Evolutionary conservation across 345 rosid species (phyloP), one percentile per base, ranked within the genome.

Genomic region (Noccaea caerulescens): DNA sequence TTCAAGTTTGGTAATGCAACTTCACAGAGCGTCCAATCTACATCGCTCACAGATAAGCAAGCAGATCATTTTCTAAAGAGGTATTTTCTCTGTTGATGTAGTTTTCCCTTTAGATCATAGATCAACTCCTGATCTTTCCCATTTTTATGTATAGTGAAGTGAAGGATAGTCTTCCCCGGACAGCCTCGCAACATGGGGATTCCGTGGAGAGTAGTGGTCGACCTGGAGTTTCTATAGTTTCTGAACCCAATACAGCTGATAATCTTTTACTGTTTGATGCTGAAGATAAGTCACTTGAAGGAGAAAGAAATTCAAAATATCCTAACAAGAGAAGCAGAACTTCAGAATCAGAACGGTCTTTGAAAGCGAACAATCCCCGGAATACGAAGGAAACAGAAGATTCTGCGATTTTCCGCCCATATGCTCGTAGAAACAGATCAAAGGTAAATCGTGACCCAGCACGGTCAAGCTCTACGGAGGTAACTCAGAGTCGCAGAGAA

Each of bases 151-250:
- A 55, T 90, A 91, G 98, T 79, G 92, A 88, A 84, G 92, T 88
- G 18, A 94, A 94, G 71, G 93, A 89, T 79, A 91, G 95, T 83
- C 87, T 94, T 76, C 84, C 93, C 7, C 46, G 71, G 76, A 87
- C 90, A 49, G 91, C 91, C 52, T 94, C 97, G 57, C 95, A 87
- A 76, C 95, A 65, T 80, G 96, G 91, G 27, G 97, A 94, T 77
- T 91, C 98, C 61, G 84, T 87, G 39, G 99, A 91, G 75, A 94
- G 92, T 90, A 89, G 96, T 78, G 99, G 90, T 55, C 84, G 89
- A 75, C 99, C 90, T 39, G 88, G 84, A 58, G 77, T 78, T 74
- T 77, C 84, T 59, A 41, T 80, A 55, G 76, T 84, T 70, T 83
- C 87, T 79, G 99, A 90, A 82, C 92, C 89, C 82, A 89, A 87